Evolutionary conservation across 2,329 filamentous ascomycete species (phyloP), one percentile per base, ranked within the genome.

Genomic region (Penicillium glabrum): DNA sequence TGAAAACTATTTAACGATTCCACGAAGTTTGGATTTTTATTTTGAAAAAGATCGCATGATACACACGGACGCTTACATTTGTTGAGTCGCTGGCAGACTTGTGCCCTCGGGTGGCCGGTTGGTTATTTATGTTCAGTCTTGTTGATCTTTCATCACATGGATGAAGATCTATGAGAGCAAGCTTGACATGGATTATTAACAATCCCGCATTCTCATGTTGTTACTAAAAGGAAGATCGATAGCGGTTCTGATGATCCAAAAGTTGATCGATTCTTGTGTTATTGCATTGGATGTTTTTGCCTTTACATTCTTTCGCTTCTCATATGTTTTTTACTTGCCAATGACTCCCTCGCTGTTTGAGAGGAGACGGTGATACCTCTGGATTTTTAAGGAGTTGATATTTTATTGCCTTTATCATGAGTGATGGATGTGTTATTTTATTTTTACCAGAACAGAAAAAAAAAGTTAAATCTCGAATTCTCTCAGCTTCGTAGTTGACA

Each of bases 71-170:
- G 45, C 46, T 53, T 61, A 54, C 48, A 60, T 63, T 46, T 61
- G 59, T 57, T 44, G 60, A 64, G 59, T 63, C 59, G 46, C 61
- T 64, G 61, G 63, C 56, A 61, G 61, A 64, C 60, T 64, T 53
- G 51, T 46, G 47, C 31, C 51, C 33, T 53, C 31, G 51, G 33
- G 47, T 37, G 21, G 41, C 43, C 29, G 41, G 14, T 27, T 29
- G 39, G 49, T 23, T n/a, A 44, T 33, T 41, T 23, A 53, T 51
- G 39, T 31, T 48, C n/a, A 27, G 23, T 44, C 35, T 23, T 24
- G n/a, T 46, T 46, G 27, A 45, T 55, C 35, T 54, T 10, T 46
- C 45, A 46, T 29, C 26, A 29, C 14, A 37, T 57, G 45, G 45
- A 33, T 52, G 35, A 19, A 49, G 50, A 56, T 51, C 52, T 49